These are phyloP conservation scores for Colletotrichum sp. DNA, from an alignment of 2,329 filamentous ascomycete genomes.

Conservation along the genomic window DNA sequence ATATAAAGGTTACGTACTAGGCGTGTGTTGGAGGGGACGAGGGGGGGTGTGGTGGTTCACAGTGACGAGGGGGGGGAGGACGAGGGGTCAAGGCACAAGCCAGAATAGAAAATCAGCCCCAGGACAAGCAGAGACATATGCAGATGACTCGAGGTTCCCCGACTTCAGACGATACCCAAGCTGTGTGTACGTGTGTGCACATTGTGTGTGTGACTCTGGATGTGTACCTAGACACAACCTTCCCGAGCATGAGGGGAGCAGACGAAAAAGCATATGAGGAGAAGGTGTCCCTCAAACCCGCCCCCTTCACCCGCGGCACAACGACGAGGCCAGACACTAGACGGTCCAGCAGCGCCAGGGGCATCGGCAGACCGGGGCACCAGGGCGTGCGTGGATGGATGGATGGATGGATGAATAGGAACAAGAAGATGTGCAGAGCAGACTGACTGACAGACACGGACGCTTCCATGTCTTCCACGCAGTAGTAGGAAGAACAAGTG, in stretches of 20 bases:
- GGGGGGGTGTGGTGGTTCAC: neutral
- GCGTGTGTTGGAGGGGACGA: neutral
- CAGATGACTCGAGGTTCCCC: slow-evolving; percentile 16
- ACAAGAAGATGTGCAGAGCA: neutral
- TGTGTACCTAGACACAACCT: neutral
- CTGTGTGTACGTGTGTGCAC: neutral
- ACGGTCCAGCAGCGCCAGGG: slow-evolving; percentile 2
- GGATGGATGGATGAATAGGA: neutral
- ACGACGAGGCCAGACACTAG: neutral
- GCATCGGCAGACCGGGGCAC: neutral
- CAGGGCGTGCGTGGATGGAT: neutral
- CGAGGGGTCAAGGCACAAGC: slow-evolving; percentile 17
- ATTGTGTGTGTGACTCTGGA: neutral
- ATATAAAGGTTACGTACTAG: slow-evolving; percentile 16
- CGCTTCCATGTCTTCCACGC: neutral
- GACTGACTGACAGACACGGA: neutral
- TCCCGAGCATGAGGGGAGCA: slow-evolving; percentile 1
- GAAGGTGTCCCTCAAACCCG: neutral
- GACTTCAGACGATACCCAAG: neutral
- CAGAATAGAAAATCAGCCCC: neutral
- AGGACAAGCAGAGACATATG: slow-evolving; percentile 3
- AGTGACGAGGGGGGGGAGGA: neutral
- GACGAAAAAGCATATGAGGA: slow-evolving; percentile 19
- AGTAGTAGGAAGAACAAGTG: neutral
- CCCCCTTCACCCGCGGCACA: slow-evolving; percentile 15